A percentile compares a stretch with the other conserved stretches of the same genome.
Evolutionary conservation across 2,329 filamentous ascomycete genomes (phyloP).

Genomic region (Botryosphaeria dothidea): DNA sequence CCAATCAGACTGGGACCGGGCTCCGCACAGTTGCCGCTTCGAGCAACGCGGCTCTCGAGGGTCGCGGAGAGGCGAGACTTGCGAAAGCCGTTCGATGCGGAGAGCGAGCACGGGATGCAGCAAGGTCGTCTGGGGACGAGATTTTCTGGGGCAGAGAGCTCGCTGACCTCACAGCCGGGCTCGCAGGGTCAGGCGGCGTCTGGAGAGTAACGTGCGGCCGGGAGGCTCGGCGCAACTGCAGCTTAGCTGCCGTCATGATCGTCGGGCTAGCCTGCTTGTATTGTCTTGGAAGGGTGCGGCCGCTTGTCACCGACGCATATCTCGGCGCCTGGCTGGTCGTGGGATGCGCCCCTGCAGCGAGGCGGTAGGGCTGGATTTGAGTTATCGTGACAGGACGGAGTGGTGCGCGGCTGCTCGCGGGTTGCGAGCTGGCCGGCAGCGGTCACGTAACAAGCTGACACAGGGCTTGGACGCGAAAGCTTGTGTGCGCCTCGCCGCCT

Average conservation of each 20-base stretch:
- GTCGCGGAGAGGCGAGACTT: background rate
- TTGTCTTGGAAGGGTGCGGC: background rate
- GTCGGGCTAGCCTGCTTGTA: background rate
- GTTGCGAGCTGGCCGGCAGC: background rate
- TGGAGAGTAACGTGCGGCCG: background rate
- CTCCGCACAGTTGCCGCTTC: background rate
- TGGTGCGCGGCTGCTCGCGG: background rate
- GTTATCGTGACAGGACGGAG: too few species aligned
- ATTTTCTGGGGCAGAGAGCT: background rate
- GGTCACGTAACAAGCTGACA: background rate
- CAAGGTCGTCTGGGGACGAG: background rate
- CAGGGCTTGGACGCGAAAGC: background rate
- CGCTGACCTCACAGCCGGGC: background rate
- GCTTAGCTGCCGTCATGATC: constrained; percentile 10
- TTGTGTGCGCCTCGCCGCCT: constrained; percentile 5
- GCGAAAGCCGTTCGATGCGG: background rate
- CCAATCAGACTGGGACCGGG: background rate
- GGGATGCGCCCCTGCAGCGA: background rate
- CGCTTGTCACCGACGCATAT: background rate
- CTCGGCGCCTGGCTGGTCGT: background rate
- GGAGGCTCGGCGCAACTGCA: background rate
- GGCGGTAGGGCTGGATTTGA: background rate
- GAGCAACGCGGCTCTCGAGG: background rate
- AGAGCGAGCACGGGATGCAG: constrained; percentile 1
- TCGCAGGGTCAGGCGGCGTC: background rate